phyloP scores from a whole-genome alignment of 306 rosid species.

The Erythrophleum fordii region DNA sequence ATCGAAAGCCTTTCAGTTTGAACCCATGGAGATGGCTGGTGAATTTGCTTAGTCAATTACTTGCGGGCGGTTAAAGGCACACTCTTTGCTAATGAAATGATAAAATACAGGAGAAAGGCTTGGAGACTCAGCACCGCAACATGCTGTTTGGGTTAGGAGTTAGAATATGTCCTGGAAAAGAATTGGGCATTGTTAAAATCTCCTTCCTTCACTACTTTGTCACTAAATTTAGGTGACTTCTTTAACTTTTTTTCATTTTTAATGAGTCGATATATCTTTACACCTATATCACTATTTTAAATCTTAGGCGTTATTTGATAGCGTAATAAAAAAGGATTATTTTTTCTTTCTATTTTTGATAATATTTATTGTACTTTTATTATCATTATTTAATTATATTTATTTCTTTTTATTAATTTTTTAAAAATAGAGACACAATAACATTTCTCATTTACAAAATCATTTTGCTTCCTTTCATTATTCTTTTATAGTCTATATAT shows the following conservation, averaged over 20 bases:
- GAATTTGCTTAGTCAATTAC: slow-evolving; percentile 13
- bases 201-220: slow-evolving; percentile 78
- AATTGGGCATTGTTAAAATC: slow-evolving; percentile 64
- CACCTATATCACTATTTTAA: no score
- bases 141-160: slow-evolving; percentile 78
- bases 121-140: slow-evolving; percentile 61
- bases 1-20: slow-evolving; percentile 67
- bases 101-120: slow-evolving; percentile 59
- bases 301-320: no score
- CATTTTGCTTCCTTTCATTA: no score
- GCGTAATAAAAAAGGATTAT: no score
- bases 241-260: neutral
- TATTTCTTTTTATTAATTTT: no score
- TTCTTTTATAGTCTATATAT: no score
- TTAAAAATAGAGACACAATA: no score
- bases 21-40: slow-evolving; percentile 91
- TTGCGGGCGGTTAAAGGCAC: neutral
- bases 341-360: no score
- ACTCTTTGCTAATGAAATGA: neutral
- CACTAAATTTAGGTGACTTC: slow-evolving; percentile 67
- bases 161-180: slow-evolving; percentile 80
- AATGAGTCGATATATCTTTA: no score
- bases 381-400: no score
- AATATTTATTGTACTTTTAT: no score
- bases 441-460: no score